Evolutionary conservation across 352 stramenopile genomes (phyloP), one percentile per base, ranked within the genome.

Genomic region (Phytophthora colocasiae): DNA sequence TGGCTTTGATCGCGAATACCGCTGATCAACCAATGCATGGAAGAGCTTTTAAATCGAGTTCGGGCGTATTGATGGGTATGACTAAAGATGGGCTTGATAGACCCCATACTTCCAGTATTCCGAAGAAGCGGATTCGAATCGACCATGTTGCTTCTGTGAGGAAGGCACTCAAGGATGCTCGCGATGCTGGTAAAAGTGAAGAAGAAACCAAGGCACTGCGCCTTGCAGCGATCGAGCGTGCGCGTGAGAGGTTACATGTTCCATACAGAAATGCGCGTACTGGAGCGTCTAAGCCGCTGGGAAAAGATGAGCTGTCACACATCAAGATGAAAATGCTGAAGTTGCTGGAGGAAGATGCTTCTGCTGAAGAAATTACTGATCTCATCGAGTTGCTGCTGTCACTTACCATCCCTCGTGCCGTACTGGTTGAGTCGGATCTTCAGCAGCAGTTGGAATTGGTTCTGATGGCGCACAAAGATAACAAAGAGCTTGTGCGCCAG

Each of bases 271-370:
- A 91, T 68, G 76, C 78, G 12, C 81, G 87, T 6, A 77, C 79
- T 34, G 82, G 85, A 22, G 78, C 83, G n/a, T 80, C 83, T 15
- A 93, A 94, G 53, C 87, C 87, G 8, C 59, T 94, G 22, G 85
- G 82, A 14, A 93, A 92, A 62, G 86, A 96, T 15, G 85, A 96
- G 69, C 78, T 94, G 9, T 88, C 77, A 10, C 81, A 94, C 55
- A 83, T 96, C 39, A 93, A 96, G 69, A 77, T 94, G 58, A 92
- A 88, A 58, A 91, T 96, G 79, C 69, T 94, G 9, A 93, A 94
- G 64, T 66, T 93, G 31, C 58, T 96, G 10, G 87, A 96, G 65
- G 85, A 96, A 66, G 87, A 92, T 59, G 85, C 85, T 4, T 73
- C 85, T 19, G 78, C 85, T 24, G 87, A 96, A 45, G 81, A 90